Evolutionary conservation across 768 basidiomycete species (phyloP).

Genomic region (Clavaria fumosa): DNA sequence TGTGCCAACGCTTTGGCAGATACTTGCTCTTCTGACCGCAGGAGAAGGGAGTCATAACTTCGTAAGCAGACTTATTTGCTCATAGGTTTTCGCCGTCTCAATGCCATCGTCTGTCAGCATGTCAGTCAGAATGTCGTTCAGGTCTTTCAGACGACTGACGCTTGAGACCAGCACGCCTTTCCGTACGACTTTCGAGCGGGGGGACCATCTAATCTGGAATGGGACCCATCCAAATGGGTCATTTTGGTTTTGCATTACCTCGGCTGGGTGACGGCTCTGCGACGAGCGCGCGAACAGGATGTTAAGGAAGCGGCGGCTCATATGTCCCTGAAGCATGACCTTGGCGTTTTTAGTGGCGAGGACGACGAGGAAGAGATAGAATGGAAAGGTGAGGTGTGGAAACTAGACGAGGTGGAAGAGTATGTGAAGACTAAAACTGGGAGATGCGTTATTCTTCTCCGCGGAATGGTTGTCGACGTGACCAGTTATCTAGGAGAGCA

Average conservation of each 20-base stretch:
- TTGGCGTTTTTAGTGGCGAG: constrained; percentile 8
- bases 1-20: constrained; percentile 19
- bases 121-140: constrained; percentile 17
- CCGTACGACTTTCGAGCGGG: constrained; percentile 68
- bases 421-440: constrained; percentile 19
- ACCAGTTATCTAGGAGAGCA: constrained; percentile 49
- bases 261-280: constrained; percentile 32
- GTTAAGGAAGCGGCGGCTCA: constrained; percentile 29
- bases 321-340: constrained; percentile 30
- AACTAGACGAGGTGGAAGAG: constrained; percentile 18
- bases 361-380: constrained; percentile 9
- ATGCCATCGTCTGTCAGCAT: no score
- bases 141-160: constrained; percentile 1
- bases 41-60: constrained; percentile 75
- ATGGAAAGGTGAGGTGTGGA: constrained; percentile 32
- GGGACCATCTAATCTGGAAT: constrained; percentile 38
- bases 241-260: constrained; percentile 37
- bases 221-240: constrained; percentile 77
- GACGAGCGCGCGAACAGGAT: constrained; percentile 34
- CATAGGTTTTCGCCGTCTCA: background rate
- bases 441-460: constrained; percentile 38
- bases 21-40: constrained; percentile 52
- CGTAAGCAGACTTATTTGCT: constrained; percentile 23
- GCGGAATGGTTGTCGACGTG: constrained; percentile 47
- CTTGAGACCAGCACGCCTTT: constrained; percentile 43